Percentiles rank a stretch among this genome's conserved stretches.
Conservation (phyloP, 164 flowering plant genomes). For the Sextonia rubra region DNA sequence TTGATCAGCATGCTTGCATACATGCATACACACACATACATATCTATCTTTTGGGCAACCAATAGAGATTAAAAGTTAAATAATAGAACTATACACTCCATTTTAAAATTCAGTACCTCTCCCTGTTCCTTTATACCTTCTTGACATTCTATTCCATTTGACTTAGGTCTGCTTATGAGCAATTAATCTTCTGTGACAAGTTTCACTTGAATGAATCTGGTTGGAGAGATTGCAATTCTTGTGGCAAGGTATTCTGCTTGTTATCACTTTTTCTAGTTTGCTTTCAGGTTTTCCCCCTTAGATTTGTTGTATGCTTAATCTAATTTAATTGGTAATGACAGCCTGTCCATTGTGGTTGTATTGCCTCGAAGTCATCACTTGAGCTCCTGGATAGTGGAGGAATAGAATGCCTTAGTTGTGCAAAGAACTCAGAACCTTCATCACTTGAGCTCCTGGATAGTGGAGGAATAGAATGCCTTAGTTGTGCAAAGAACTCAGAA, state of each 20-base stretch:
- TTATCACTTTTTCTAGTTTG: neutral
- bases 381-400: conserved; percentile 78
- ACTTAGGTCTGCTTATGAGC: conserved; percentile 67
- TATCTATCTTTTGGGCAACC: too few species aligned
- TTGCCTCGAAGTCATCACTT: conserved; percentile 53
- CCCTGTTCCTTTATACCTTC: neutral
- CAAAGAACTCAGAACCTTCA: conserved; percentile 35
- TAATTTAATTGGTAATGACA: conserved; percentile 30
- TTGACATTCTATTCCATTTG: neutral
- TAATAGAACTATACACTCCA: too few species aligned
- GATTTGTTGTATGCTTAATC: neutral
- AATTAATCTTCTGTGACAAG: conserved; percentile 62
- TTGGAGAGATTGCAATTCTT: conserved; percentile 81
- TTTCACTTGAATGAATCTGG: conserved; percentile 80
- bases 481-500: conserved; percentile 45
- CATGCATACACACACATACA: too few species aligned
- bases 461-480: conserved; percentile 67
- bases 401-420: conserved; percentile 56
- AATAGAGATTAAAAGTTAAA: too few species aligned
- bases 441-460: conserved; percentile 59
- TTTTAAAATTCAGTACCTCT: neutral
- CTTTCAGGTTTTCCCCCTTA: neutral
- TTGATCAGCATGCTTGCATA: too few species aligned
- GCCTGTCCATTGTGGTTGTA: conserved; percentile 94
- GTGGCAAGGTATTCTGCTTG: conserved; percentile 57